Evolutionary conservation across 2,329 filamentous ascomycete species (phyloP).

Genomic region (Paraconiothyrium brasiliense): DNA sequence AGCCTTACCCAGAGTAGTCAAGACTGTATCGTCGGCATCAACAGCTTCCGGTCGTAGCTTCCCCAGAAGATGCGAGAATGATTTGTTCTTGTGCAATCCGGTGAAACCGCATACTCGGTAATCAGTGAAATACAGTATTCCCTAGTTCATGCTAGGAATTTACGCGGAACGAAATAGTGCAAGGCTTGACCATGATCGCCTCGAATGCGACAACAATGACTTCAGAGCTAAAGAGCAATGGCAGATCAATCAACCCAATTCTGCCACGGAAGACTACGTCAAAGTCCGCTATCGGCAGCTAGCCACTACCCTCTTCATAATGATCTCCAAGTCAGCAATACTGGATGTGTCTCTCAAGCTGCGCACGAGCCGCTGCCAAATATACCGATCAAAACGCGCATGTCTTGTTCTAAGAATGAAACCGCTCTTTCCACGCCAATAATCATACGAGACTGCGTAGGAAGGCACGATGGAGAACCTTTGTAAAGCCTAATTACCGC

Average conservation of each 20-base stretch:
- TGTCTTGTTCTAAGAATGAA: not conserved
- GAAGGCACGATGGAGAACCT: not conserved
- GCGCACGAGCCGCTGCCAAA: not conserved
- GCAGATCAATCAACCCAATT: not conserved
- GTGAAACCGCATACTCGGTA: not conserved
- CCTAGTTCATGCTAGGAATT: not conserved
- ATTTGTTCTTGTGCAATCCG: not conserved
- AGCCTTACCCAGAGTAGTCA: not conserved
- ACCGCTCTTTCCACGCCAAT: not conserved
- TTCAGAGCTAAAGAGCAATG: not conserved
- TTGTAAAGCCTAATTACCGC: not conserved
- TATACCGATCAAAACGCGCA: not conserved
- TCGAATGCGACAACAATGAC: not conserved
- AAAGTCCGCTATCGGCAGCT: not conserved
- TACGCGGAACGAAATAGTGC: not conserved
- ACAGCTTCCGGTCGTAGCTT: slow-evolving; percentile 1
- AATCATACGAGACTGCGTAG: not conserved
- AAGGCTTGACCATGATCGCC: not conserved
- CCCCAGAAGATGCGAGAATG: not conserved
- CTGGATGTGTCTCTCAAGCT: not conserved
- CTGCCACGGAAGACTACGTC: not conserved
- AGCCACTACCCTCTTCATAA: not conserved
- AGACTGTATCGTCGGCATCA: not conserved
- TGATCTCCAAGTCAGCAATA: not conserved
- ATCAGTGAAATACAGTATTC: not conserved